Evolutionary conservation across 306 rosid species (phyloP).

Genomic region (Prunus padus): DNA sequence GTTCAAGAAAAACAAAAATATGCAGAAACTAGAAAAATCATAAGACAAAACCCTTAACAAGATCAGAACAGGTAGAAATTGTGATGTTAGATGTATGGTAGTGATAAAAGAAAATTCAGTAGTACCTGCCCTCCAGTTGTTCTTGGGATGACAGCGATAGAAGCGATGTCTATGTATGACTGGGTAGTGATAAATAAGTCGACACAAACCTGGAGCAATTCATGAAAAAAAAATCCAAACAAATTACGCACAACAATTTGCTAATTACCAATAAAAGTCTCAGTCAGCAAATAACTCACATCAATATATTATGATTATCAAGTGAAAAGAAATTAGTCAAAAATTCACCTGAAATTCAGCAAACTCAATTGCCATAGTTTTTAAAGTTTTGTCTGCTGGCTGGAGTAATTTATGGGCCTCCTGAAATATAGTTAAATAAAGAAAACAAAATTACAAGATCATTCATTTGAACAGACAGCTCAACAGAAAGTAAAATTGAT

Average conservation of each 20-base stretch:
- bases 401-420: slow-evolving; percentile 97
- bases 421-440: slow-evolving; percentile 38
- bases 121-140: slow-evolving; percentile 99
- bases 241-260: slow-evolving; percentile 15
- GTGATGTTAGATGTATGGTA: background rate
- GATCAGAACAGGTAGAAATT: background rate
- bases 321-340: slow-evolving; percentile 20
- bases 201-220: slow-evolving; percentile 76
- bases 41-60: background rate
- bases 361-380: slow-evolving; percentile 84
- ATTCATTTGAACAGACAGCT: background rate
- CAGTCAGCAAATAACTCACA: slow-evolving; percentile 12
- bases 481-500: background rate
- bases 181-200: slow-evolving; percentile 90
- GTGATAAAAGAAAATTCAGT: background rate
- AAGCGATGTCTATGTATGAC: slow-evolving; percentile 81
- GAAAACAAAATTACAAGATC: slow-evolving; percentile 3
- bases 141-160: slow-evolving; percentile 79
- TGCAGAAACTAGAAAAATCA: background rate
- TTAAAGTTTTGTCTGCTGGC: slow-evolving; percentile 81
- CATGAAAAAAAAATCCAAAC: slow-evolving; percentile 24
- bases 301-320: slow-evolving; percentile 17
- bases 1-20: background rate
- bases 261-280: slow-evolving; percentile 6
- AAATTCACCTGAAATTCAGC: slow-evolving; percentile 85